phyloP scores from a whole-genome alignment of 106 monocot species.

The Cymbidium sinense region DNA sequence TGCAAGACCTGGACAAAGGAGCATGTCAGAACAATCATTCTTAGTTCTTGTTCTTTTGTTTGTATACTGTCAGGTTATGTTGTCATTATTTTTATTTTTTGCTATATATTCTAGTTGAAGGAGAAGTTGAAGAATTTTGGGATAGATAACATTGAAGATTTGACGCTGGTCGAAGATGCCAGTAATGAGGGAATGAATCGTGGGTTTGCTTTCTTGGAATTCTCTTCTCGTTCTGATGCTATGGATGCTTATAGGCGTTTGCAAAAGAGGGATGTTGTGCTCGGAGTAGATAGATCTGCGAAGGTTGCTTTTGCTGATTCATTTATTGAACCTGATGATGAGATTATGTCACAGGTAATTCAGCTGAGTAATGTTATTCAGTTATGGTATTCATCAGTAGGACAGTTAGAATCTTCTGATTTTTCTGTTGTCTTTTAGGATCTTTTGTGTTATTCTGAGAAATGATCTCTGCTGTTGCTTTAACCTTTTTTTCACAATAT shows the following conservation, averaged over 20 bases:
- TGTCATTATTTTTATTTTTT: neutral
- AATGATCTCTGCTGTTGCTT: neutral
- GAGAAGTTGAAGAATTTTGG: constrained; percentile 73
- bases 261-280: constrained; percentile 70
- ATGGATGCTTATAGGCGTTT: constrained; percentile 71
- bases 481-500: neutral
- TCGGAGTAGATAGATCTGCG: constrained; percentile 73
- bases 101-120: constrained; percentile 49
- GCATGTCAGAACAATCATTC: constrained; percentile 28
- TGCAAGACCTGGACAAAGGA: constrained; percentile 94
- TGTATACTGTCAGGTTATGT: neutral
- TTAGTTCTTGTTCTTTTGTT: constrained; percentile 4
- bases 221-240: constrained; percentile 75
- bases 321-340: constrained; percentile 87
- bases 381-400: neutral
- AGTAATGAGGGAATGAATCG: constrained; percentile 80
- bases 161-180: constrained; percentile 66
- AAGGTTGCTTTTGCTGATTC: constrained; percentile 95
- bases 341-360: constrained; percentile 88
- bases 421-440: neutral
- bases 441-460: neutral
- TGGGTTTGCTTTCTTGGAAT: constrained; percentile 95
- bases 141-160: constrained; percentile 71
- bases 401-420: neutral
- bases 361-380: neutral